These are phyloP conservation scores for Debaryomyces maramus DNA, from an alignment of 805 yeast species.

Conservation along the genomic window DNA sequence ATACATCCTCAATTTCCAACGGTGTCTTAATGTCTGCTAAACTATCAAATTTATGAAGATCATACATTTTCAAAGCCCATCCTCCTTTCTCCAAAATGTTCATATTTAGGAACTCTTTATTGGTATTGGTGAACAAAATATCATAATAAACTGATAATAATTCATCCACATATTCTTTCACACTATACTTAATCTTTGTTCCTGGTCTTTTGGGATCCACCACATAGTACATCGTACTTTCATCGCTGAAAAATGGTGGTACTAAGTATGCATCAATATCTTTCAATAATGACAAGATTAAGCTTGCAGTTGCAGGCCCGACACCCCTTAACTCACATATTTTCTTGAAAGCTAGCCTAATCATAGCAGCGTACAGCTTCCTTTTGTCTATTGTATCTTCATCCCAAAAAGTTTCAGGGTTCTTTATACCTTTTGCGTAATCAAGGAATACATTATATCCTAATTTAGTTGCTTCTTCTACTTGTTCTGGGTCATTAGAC, in stretches of 20 bases:
- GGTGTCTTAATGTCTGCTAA: slow-evolving; percentile 25
- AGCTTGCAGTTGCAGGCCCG: slow-evolving; percentile 53
- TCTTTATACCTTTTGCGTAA: slow-evolving; percentile 5
- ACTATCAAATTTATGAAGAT: slow-evolving; percentile 22
- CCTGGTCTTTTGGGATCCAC: slow-evolving; percentile 21
- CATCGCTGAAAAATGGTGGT: slow-evolving; percentile 53
- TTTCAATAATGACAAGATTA: slow-evolving; percentile 36
- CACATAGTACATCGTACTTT: slow-evolving; percentile 39
- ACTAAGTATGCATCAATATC: slow-evolving; percentile 19
- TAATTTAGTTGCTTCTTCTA: slow-evolving; percentile 26
- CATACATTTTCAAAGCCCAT: slow-evolving; percentile 37
- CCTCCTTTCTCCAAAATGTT: slow-evolving; percentile 32
- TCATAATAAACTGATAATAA: slow-evolving; percentile 24
- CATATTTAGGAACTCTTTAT: slow-evolving; percentile 9
- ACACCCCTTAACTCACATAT: slow-evolving; percentile 44
- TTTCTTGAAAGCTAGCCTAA: slow-evolving; percentile 27
- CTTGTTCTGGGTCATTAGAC: slow-evolving; percentile 32
- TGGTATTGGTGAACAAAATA: slow-evolving; percentile 7
- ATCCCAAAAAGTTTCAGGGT: slow-evolving; percentile 4
- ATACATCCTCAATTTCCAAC: slow-evolving; percentile 15
- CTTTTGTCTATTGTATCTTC: background rate
- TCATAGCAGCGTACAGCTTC: slow-evolving; percentile 15
- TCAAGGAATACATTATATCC: slow-evolving; percentile 22
- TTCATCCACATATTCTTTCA: slow-evolving; percentile 43
- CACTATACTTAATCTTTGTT: slow-evolving; percentile 40